Evolutionary conservation across 345 rosid genomes (phyloP).

Genomic region (Arabidopsis suecica): DNA sequence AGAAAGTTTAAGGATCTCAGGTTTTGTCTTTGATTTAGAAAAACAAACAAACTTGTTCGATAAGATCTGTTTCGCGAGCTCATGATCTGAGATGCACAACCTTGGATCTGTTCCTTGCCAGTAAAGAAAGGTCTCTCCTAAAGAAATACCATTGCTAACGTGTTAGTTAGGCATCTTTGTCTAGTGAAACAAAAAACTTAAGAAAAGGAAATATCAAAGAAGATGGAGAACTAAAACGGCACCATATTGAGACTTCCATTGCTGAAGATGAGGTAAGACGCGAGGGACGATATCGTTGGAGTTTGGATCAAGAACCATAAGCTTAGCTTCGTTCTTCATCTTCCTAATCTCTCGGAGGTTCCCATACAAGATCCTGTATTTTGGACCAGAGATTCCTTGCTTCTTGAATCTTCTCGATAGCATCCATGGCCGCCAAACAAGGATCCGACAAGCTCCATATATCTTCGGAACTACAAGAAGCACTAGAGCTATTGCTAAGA

Average conservation of each 20-base stretch:
- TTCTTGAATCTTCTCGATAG: conserved; percentile 39
- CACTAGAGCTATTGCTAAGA: conserved; percentile 25
- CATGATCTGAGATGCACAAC: conserved; percentile 49
- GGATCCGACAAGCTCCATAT: conserved; percentile 30
- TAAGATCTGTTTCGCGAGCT: conserved; percentile 49
- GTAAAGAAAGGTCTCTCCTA: conserved; percentile 54
- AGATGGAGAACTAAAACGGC: conserved; percentile 3
- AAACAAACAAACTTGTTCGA: conserved; percentile 53
- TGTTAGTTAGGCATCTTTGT: conserved; percentile 17
- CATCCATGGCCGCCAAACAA: conserved; percentile 35
- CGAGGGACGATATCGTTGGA: conserved; percentile 34
- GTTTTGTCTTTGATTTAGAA: conserved; percentile 40
- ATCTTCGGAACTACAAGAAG: conserved; percentile 31
- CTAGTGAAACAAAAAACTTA: neutral
- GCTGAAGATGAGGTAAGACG: conserved; percentile 36
- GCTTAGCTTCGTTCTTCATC: conserved; percentile 38
- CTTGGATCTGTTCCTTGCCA: conserved; percentile 56
- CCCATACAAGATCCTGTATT: conserved; percentile 35
- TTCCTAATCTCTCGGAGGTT: conserved; percentile 30
- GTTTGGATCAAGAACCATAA: conserved; percentile 35
- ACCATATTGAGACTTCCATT: conserved; percentile 41
- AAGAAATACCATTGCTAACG: conserved; percentile 12
- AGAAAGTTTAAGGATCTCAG: conserved; percentile 24
- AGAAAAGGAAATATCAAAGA: neutral
- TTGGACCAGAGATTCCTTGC: conserved; percentile 44